Base-by-base conservation (phyloP, 352 stramenopile species). In the Thraustochytrium sp. region DNA sequence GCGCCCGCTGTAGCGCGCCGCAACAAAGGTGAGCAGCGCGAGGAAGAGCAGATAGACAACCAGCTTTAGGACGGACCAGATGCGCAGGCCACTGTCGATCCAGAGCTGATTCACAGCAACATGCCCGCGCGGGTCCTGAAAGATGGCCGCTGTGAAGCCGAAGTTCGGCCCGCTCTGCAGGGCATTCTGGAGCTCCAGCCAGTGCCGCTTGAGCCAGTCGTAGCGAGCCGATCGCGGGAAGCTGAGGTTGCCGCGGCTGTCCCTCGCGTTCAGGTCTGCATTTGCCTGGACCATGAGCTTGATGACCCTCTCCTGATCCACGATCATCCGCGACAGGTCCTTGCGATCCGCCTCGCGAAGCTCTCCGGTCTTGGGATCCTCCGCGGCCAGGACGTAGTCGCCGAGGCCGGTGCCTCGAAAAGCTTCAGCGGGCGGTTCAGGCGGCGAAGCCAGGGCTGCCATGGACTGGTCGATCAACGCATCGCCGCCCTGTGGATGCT, bases 1-100 rank as follows among this genome's bases (percentile, higher is more conserved):
- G 29, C 51, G 51, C 26, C 85, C 85, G 46, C 72, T 85, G 68
- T 87, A 87, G 16, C 83, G 56, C 9, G 88, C 59, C 18, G 84
- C 68, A 49, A 84, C 86, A 23, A 76, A 37, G 9, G 85, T 88
- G 29, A 88, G 84, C 0, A 87, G 54, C n/a, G 13, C 56, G 11
- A 88, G 31, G 31, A 85, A 87, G 18, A 87, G 26, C 2, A 84
- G 1, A 38, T 61, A 88, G 1, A 80, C 34, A 18, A 83, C 29
- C 21, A 88, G 63, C 16, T 83, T 40, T 2, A 42, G 40, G 11
- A 88, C 34, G 16, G 85, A 72, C 2, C 59, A 46, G 23, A 11
- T 40, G 29, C 82, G 65, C 38, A 74, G 76, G 13, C 82, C 78
- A 3, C 62, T 77, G 5, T 55, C 36, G 46, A 86, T 76, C 84